Percentiles rank a stretch among this genome's conserved stretches.
Conservation (phyloP, 179 eudicot genomes). For the Sideroxylon spinosum region DNA sequence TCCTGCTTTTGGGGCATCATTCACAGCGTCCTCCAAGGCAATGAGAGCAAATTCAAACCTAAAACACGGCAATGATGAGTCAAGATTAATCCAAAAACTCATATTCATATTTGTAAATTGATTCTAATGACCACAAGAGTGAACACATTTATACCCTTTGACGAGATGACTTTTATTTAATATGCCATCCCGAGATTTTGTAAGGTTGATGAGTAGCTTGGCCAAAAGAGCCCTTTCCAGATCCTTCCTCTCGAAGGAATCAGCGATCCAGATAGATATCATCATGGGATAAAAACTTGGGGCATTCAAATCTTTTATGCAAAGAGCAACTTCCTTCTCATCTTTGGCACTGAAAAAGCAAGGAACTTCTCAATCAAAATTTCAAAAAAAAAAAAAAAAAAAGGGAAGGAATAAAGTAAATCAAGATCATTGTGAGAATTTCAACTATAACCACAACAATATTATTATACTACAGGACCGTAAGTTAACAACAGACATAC, state of each 20-base stretch:
- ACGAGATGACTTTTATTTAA: slow-evolving; percentile 54
- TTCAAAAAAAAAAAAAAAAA: slow-evolving; percentile 9
- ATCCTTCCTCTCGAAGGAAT: slow-evolving; percentile 93
- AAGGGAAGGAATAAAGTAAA: not conserved
- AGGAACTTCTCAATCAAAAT: not conserved
- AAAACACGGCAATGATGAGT: slow-evolving; percentile 13
- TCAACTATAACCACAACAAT: not conserved
- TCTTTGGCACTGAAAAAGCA: slow-evolving; percentile 65
- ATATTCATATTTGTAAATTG: not conserved
- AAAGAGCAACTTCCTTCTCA: slow-evolving; percentile 74
- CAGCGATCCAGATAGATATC: slow-evolving; percentile 78
- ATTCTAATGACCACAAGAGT: not conserved
- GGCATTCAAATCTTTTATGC: slow-evolving; percentile 79
- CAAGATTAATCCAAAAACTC: not conserved
- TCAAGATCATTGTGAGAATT: not conserved
- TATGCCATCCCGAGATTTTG: slow-evolving; percentile 46
- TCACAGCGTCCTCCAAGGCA: slow-evolving; percentile 75
- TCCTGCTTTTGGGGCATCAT: slow-evolving; percentile 88
- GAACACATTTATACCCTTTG: slow-evolving; percentile 55
- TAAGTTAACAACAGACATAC: no score
- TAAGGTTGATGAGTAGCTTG: slow-evolving; percentile 59
- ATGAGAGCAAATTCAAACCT: slow-evolving; percentile 76
- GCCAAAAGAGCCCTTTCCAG: slow-evolving; percentile 73
- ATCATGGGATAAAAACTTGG: slow-evolving; percentile 70
- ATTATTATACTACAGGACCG: not conserved